Evolutionary conservation across 2,329 filamentous ascomycete genomes (phyloP), one percentile per base, ranked within the genome.

Genomic region (Cyphellophora europaea): DNA sequence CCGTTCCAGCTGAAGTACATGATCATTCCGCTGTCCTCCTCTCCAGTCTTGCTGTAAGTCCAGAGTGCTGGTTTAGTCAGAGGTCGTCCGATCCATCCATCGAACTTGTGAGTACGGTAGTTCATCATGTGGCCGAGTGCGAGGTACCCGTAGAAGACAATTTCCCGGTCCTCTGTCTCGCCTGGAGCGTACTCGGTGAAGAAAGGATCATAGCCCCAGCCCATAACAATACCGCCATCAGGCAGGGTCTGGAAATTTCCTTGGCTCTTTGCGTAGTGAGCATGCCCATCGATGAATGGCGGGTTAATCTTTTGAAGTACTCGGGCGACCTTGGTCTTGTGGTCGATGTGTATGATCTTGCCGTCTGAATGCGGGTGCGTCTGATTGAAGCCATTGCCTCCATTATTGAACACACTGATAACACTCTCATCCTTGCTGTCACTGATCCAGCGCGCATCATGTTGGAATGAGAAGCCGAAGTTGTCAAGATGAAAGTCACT

Each of bases 1-100:
- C 66, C 66, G 41, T 69, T 69, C 66, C 66, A 69, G 35, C 54
- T 57, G 11, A 57, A 54, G 21, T 57, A 49, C 35, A 56, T 50
- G 29, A 51, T 44, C 46, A 47, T 49, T 2, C 23, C 17, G 11
- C 5, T 10, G 35, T 21, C 15, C 11, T 35, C 25, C 5, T 17
- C 18, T 5, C 45, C 46, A 2, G 50, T 45, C 15, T 46, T 49
- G 5, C 60, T 53, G 33, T 61, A 63, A 1, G 54, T 49, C 54
- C 58, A 62, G 25, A 64, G 44, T 1, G 58, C 59, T 3, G 61
- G 61, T n/a, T 53, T 54, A 30, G 60, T 59, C 16, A 53, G 56
- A 3, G 61, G 61, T 15, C 53, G 50, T 2, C 55, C 57, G 3
- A 60, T 55, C 60, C 61, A 63, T 19, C 44, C 41, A 25, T 58